phyloP scores from a whole-genome alignment of 139 green algal genomes.

The Diplosphaera chodatii region DNA sequence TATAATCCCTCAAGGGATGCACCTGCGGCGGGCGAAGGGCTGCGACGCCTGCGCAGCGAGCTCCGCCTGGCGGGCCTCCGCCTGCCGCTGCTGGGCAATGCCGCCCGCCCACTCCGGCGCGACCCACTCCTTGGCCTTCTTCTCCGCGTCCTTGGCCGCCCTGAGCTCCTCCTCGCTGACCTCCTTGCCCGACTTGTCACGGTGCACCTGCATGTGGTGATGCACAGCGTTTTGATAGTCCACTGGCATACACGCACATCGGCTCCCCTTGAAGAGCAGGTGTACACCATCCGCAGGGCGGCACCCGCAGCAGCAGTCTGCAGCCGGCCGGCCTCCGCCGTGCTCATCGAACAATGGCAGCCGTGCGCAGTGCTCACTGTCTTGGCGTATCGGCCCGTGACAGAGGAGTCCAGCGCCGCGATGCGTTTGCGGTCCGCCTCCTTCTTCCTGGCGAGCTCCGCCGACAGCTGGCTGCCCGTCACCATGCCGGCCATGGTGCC shows the following conservation, averaged over 20 bases:
- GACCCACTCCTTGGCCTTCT: constrained; percentile 19
- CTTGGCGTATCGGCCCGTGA: constrained; percentile 3
- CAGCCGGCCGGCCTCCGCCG: too few species aligned
- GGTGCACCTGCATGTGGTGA: constrained; percentile 40
- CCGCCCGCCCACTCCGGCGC: constrained; percentile 68
- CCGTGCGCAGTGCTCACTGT: constrained; percentile 4
- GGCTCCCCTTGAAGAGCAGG: too few species aligned
- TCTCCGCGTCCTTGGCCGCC: constrained; percentile 26
- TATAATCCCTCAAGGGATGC: neutral
- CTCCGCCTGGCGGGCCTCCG: constrained; percentile 22
- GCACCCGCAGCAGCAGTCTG: too few species aligned
- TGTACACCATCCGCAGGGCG: too few species aligned
- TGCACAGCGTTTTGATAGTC: too few species aligned
- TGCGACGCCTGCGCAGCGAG: constrained; percentile 46
- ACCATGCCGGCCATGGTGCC: constrained; percentile 11
- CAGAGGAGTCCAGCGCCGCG: neutral
- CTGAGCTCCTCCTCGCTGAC: constrained; percentile 32
- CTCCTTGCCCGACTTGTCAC: constrained; percentile 52
- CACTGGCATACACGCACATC: too few species aligned
- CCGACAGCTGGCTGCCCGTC: constrained; percentile 2
- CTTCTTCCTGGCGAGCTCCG: constrained; percentile 8
- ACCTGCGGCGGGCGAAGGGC: constrained; percentile 53
- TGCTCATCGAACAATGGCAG: too few species aligned
- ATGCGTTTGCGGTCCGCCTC: neutral
- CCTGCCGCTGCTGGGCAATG: constrained; percentile 54